Evolutionary conservation across 75 land plant species (phyloP).

Genomic region (Larix kaempferi): DNA sequence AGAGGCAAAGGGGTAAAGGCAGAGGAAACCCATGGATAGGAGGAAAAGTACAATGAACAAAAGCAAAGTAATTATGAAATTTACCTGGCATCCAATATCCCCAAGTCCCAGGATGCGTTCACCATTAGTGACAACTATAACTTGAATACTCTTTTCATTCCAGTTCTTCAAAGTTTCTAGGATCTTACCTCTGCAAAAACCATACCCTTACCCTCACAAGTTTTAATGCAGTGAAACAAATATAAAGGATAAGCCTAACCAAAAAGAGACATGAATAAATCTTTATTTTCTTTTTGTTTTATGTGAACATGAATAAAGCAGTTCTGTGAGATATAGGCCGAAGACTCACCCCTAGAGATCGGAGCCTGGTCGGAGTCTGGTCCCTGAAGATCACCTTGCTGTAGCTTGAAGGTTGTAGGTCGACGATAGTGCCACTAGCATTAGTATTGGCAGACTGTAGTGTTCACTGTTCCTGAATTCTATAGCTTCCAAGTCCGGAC

Average conservation of each 20-base stretch:
- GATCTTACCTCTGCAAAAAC: slow-evolving; percentile 59
- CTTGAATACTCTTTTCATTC: slow-evolving; percentile 68
- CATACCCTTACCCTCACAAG: slow-evolving; percentile 1
- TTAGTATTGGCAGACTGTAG: no score
- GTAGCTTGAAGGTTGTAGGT: no score
- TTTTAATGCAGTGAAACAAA: slow-evolving; percentile 3
- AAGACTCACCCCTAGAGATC: no score
- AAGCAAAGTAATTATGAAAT: not conserved
- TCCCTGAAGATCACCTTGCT: no score
- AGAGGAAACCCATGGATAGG: not conserved
- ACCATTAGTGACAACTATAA: slow-evolving; percentile 92
- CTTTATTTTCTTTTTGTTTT: no score
- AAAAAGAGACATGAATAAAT: no score
- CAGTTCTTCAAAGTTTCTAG: slow-evolving; percentile 73
- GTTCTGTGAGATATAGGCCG: no score
- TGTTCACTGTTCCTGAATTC: no score
- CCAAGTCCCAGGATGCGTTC: slow-evolving; percentile 92
- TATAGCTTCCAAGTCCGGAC: no score
- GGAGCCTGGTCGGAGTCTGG: no score
- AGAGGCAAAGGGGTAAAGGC: not conserved
- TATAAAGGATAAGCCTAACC: not conserved
- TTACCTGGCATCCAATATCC: slow-evolving; percentile 85
- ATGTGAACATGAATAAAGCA: no score
- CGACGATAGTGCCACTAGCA: no score
- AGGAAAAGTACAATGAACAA: not conserved